phyloP scores from a whole-genome alignment of 306 rosid genomes.

The Cucurbita argyrosperma region DNA sequence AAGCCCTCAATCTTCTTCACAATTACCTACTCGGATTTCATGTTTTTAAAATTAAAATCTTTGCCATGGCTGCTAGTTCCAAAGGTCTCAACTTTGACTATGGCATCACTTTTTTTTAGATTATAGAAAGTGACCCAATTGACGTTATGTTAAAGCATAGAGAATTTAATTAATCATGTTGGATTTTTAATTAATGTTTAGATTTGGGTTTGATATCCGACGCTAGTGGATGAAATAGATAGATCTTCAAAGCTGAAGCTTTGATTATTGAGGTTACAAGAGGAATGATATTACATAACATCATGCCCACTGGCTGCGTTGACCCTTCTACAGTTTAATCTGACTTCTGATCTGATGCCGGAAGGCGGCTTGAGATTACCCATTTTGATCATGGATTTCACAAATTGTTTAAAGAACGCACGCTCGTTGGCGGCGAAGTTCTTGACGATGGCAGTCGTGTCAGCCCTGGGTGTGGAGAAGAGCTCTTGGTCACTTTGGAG shows the following conservation, averaged over 20 bases:
- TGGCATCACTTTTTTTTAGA: too few species aligned
- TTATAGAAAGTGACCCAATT: too few species aligned
- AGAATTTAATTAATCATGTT: too few species aligned
- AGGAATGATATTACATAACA: background rate
- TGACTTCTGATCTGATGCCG: slow-evolving; percentile 26
- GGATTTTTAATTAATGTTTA: too few species aligned
- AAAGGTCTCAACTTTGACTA: too few species aligned
- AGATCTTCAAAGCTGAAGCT: background rate
- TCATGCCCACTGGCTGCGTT: background rate
- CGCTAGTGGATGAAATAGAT: too few species aligned
- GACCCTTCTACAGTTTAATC: slow-evolving; percentile 4
- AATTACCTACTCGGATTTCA: too few species aligned
- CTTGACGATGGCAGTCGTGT: background rate
- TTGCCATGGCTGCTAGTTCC: too few species aligned
- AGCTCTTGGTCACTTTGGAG: slow-evolving; percentile 12
- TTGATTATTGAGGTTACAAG: background rate
- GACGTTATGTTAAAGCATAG: too few species aligned
- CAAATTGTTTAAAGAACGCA: slow-evolving; percentile 22
- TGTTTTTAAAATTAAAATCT: too few species aligned
- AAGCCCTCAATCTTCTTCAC: too few species aligned
- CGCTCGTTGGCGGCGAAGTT: background rate
- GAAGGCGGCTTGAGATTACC: slow-evolving; percentile 49
- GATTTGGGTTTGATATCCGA: too few species aligned
- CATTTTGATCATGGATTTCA: slow-evolving; percentile 59
- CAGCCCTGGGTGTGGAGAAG: slow-evolving; percentile 15